Evolutionary conservation across 176 grass and related monocot genomes (phyloP).

Genomic region (Ensete ventricosum): DNA sequence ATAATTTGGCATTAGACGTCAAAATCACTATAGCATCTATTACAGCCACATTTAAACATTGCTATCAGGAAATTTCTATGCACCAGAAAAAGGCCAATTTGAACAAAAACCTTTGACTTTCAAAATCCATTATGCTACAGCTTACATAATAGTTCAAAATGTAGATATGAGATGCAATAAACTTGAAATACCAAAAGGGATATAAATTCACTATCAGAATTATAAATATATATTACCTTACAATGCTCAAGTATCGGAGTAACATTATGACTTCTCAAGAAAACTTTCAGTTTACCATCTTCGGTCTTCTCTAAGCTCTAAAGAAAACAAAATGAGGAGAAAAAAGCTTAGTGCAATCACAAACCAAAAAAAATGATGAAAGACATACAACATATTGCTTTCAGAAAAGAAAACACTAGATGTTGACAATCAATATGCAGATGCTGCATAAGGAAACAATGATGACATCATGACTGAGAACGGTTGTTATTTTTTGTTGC

Average conservation of each 20-base stretch:
- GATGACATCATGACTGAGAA: background rate
- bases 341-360: background rate
- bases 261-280: constrained; percentile 60
- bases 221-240: constrained; percentile 43
- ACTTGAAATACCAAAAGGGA: background rate
- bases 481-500: background rate
- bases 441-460: background rate
- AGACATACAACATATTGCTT: background rate
- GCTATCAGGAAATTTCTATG: background rate
- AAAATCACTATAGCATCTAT: too few species aligned
- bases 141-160: background rate
- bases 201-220: constrained; percentile 11
- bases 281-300: constrained; percentile 59
- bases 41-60: too few species aligned
- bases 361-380: background rate
- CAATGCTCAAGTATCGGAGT: constrained; percentile 95
- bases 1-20: too few species aligned
- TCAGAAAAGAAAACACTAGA: background rate
- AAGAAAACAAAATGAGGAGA: constrained; percentile 12
- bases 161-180: background rate
- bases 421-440: background rate
- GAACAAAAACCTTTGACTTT: background rate
- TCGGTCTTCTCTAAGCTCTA: constrained; percentile 69
- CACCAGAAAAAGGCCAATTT: background rate
- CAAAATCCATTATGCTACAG: background rate